Conservation (phyloP, 202 grass and related monocot genomes). For the Sporobolus alterniflorus region DNA sequence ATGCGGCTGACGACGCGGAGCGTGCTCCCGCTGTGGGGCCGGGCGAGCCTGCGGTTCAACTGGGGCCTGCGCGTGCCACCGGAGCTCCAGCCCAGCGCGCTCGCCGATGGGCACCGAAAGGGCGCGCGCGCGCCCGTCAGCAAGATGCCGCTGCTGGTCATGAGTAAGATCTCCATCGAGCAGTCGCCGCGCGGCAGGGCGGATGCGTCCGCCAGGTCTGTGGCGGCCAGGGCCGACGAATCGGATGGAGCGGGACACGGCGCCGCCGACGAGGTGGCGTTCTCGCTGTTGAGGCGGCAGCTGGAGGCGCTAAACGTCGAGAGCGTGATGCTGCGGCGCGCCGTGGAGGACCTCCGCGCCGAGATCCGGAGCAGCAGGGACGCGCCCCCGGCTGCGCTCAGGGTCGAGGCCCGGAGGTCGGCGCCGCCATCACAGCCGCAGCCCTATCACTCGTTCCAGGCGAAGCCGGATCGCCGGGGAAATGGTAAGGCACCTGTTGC, state of each 20-base stretch:
- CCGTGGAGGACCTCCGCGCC: slow-evolving; percentile 71
- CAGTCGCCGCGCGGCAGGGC: slow-evolving; percentile 24
- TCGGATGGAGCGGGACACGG: background rate
- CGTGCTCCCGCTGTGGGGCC: slow-evolving; percentile 61
- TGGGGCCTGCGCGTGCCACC: slow-evolving; percentile 78
- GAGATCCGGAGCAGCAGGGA: slow-evolving; percentile 39
- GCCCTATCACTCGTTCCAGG: background rate
- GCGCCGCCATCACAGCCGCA: background rate
- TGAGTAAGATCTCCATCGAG: slow-evolving; percentile 88
- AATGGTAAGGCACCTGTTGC: slow-evolving; percentile 6
- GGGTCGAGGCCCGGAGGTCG: background rate
- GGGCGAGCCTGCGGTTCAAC: slow-evolving; percentile 62
- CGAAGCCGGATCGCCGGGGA: slow-evolving; percentile 27
- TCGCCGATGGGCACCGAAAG: slow-evolving; percentile 4
- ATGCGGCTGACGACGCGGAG: slow-evolving; percentile 79
- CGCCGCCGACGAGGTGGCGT: slow-evolving; percentile 1
- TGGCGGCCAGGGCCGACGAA: background rate
- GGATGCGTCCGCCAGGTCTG: background rate
- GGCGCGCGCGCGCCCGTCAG: slow-evolving; percentile 31
- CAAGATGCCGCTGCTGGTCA: slow-evolving; percentile 79
- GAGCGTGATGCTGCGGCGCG: slow-evolving; percentile 54
- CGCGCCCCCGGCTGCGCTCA: background rate
- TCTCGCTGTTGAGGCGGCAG: slow-evolving; percentile 52
- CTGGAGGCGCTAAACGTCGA: slow-evolving; percentile 68
- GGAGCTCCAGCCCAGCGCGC: slow-evolving; percentile 40